A percentile compares a stretch with the other conserved stretches of the same genome.
phyloP scores from a whole-genome alignment of 2,329 filamentous ascomycete genomes.

The Pseudogymnoascus sp. region DNA sequence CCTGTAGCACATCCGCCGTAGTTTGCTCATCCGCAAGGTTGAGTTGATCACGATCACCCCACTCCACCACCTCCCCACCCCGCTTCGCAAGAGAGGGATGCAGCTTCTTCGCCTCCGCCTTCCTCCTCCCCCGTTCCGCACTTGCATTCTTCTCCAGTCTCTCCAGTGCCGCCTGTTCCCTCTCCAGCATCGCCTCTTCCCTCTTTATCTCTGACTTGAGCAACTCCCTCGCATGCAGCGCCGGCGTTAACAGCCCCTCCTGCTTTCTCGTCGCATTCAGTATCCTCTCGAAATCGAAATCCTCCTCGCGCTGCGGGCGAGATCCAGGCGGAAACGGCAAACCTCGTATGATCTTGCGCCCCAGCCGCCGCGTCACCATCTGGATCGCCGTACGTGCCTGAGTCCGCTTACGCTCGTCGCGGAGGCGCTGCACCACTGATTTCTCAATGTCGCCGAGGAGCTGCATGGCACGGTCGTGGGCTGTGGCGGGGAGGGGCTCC shows the following conservation, averaged over 20 bases:
- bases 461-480: constrained; percentile 45
- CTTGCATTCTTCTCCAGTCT: constrained; percentile 48
- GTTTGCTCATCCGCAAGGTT: background rate
- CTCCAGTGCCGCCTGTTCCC: constrained; percentile 43
- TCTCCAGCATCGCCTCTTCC: constrained; percentile 47
- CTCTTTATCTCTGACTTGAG: constrained; percentile 48
- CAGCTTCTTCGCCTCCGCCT: constrained; percentile 31
- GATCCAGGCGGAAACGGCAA: constrained; percentile 56
- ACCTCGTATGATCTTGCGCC: constrained; percentile 48
- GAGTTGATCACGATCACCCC: constrained; percentile 15
- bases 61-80: constrained; percentile 15
- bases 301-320: constrained; percentile 41
- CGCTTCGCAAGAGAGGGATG: constrained; percentile 21
- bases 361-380: constrained; percentile 45
- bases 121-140: constrained; percentile 43
- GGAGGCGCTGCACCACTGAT: constrained; percentile 51
- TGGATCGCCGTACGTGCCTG: constrained; percentile 43
- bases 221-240: constrained; percentile 53
- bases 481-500: constrained; percentile 46
- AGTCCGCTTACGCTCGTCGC: constrained; percentile 35
- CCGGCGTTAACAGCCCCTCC: constrained; percentile 51
- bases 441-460: constrained; percentile 52
- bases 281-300: constrained; percentile 59
- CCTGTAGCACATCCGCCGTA: background rate
- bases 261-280: constrained; percentile 48